These are phyloP conservation scores for Fusarium temperatum DNA, from an alignment of 2,329 filamentous ascomycete species.

Conservation along the genomic window DNA sequence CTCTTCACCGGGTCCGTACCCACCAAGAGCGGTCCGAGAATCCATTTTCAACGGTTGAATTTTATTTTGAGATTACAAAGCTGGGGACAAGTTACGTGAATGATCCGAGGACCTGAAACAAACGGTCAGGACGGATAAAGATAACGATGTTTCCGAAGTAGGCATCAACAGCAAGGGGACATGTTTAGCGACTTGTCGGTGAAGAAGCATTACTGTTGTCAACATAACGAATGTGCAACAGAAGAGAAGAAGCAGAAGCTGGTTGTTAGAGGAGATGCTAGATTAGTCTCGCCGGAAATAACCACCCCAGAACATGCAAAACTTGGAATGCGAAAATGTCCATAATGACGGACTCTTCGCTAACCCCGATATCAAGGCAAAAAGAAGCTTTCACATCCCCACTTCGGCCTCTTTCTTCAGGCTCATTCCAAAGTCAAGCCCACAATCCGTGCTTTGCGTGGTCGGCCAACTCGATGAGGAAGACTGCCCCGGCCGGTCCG, in stretches of 20 bases:
- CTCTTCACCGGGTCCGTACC: not conserved
- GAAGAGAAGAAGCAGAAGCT: not conserved
- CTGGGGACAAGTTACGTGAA: not conserved
- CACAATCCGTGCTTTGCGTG: not conserved
- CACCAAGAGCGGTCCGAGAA: not conserved
- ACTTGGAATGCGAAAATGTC: not conserved
- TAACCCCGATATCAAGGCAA: not conserved
- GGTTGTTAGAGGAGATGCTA: too few relatives aligned
- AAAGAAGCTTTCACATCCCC: not conserved
- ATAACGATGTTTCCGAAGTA: not conserved
- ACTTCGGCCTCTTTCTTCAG: not conserved
- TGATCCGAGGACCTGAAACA: not conserved
- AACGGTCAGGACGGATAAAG: not conserved
- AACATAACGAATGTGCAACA: not conserved
- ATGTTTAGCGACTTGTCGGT: not conserved
- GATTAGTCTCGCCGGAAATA: not conserved
- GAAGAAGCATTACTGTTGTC: not conserved
- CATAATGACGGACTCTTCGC: not conserved
- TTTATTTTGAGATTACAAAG: constrained; percentile 8
- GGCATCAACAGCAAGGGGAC: not conserved
- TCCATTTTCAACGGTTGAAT: not conserved
- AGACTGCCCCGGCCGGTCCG: constrained; percentile 2
- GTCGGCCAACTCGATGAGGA: constrained; percentile 6
- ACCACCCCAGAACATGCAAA: not conserved
- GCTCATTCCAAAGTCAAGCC: not conserved